Conservation (phyloP, 768 basidiomycete genomes). For the Boletellus ananas region DNA sequence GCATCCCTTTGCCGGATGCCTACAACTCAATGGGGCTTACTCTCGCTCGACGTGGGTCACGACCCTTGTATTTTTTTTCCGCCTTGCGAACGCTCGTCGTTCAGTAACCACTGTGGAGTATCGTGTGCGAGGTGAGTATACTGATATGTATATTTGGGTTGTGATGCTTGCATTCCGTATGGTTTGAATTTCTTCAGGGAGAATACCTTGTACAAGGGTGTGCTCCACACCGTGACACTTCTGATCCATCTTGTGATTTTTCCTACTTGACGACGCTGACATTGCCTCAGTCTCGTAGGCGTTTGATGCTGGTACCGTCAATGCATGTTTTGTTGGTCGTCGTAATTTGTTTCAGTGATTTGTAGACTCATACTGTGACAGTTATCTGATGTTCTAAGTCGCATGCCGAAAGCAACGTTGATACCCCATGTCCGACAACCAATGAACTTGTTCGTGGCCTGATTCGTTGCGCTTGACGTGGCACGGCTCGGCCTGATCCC, state of each 20-base stretch:
- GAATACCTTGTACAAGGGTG: slow-evolving; percentile 62
- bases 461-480: too few species aligned
- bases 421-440: too few species aligned
- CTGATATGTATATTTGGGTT: slow-evolving; percentile 17
- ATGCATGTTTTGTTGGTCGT: background rate
- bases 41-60: slow-evolving; percentile 58
- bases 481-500: too few species aligned
- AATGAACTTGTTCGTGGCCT: too few species aligned
- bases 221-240: slow-evolving; percentile 73
- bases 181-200: slow-evolving; percentile 92
- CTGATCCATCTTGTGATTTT: slow-evolving; percentile 21
- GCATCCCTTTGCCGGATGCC: slow-evolving; percentile 34
- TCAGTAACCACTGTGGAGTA: slow-evolving; percentile 27
- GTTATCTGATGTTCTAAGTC: background rate
- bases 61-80: slow-evolving; percentile 45
- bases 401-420: too few species aligned
- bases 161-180: slow-evolving; percentile 55
- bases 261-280: background rate
- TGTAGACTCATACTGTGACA: background rate
- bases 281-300: slow-evolving; percentile 10
- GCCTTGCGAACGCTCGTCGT: slow-evolving; percentile 47
- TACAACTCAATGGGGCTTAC: slow-evolving; percentile 92
- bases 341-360: background rate
- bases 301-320: background rate
- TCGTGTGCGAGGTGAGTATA: slow-evolving; percentile 20